Conservation (phyloP, 805 yeast species). For the Teunomyces stri region DNA sequence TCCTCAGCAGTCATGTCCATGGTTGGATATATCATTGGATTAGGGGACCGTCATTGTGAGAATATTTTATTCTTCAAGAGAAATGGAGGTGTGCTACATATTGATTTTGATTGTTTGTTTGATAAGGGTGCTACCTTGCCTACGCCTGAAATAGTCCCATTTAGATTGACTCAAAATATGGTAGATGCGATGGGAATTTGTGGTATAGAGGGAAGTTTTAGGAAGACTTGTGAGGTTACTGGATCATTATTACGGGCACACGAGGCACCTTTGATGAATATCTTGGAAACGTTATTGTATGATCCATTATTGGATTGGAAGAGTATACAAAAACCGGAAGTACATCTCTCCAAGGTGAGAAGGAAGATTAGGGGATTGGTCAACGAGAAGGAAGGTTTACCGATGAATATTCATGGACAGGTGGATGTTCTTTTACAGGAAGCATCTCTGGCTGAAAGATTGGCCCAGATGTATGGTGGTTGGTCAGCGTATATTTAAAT, state of each 20-base stretch:
- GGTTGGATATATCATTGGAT: conserved; percentile 89
- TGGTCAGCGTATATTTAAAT: conserved; percentile 56
- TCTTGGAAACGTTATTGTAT: conserved; percentile 86
- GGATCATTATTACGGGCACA: conserved; percentile 67
- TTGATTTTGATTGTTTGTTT: conserved; percentile 94
- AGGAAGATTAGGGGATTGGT: conserved; percentile 81
- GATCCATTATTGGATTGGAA: conserved; percentile 89
- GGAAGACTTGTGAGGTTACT: conserved; percentile 84
- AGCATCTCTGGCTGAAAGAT: conserved; percentile 67
- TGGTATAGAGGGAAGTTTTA: conserved; percentile 86
- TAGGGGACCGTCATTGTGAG: conserved; percentile 97
- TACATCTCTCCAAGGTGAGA: conserved; percentile 68
- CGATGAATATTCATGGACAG: conserved; percentile 89
- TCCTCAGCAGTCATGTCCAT: conserved; percentile 96
- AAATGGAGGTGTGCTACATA: conserved; percentile 82
- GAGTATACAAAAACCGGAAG: conserved; percentile 51
- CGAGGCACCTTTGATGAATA: conserved; percentile 83
- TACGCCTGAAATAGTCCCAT: conserved; percentile 93
- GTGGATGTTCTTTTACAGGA: conserved; percentile 85
- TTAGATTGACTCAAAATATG: conserved; percentile 83
- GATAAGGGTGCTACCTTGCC: conserved; percentile 74
- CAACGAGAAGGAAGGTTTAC: conserved; percentile 73
- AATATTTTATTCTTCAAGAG: conserved; percentile 72
- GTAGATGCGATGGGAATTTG: conserved; percentile 86
- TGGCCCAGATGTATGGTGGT: conserved; percentile 89